A percentile compares a stretch with the other conserved stretches of the same genome.
These are phyloP conservation scores for Fusarium protoensiforme DNA, from an alignment of 2,329 filamentous ascomycete species.

Conservation along the genomic window DNA sequence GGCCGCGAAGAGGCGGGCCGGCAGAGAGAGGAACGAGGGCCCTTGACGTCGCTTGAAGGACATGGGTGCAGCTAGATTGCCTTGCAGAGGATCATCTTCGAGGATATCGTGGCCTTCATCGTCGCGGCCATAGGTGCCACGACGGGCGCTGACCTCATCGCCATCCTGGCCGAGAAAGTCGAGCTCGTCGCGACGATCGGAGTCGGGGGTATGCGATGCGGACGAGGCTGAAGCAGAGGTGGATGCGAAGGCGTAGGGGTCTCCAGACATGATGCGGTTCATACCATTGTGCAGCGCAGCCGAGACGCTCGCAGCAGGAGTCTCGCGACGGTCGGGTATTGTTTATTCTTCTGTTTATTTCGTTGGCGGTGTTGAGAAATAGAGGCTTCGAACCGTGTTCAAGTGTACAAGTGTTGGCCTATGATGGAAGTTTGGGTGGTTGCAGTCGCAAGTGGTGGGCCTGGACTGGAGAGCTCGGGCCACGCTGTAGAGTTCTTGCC, in stretches of 20 bases:
- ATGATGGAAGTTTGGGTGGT: background rate
- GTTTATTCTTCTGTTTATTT: background rate
- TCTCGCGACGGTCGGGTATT: background rate
- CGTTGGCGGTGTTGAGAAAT: background rate
- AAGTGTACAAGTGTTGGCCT: background rate
- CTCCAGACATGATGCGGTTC: constrained; percentile 55
- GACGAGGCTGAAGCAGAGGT: constrained; percentile 42
- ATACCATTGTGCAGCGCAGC: constrained; percentile 49
- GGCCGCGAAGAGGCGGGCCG: constrained; percentile 61
- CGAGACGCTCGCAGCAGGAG: constrained; percentile 31
- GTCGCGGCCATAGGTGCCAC: constrained; percentile 13
- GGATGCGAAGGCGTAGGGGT: constrained; percentile 51
- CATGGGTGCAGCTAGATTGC: constrained; percentile 62
- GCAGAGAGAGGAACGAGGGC: constrained; percentile 57
- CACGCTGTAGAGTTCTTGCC: constrained; percentile 9
- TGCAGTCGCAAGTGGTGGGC: background rate
- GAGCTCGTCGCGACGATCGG: constrained; percentile 60
- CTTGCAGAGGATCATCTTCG: constrained; percentile 66
- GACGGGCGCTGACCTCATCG: constrained; percentile 37
- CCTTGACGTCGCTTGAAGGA: constrained; percentile 80
- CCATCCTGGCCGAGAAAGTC: constrained; percentile 53
- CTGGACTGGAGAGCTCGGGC: background rate
- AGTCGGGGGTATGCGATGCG: constrained; percentile 44
- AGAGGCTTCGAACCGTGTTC: background rate
- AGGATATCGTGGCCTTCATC: constrained; percentile 52